Percentiles rank a stretch among this genome's conserved stretches.
Conservation (phyloP, 345 rosid species). For the Adansonia digitata region DNA sequence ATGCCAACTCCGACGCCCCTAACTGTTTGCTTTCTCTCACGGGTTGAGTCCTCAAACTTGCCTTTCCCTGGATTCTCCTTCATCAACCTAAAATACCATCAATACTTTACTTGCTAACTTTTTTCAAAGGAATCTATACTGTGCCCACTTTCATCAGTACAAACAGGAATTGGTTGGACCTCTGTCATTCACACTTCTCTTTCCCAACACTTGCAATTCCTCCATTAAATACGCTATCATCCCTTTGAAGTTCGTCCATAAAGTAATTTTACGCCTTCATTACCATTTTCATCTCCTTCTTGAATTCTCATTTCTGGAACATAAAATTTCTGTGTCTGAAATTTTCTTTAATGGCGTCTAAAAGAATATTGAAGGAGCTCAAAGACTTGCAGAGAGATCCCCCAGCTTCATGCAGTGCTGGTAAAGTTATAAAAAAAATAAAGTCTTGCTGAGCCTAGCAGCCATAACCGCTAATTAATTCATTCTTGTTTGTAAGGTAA, state of each 20-base stretch:
- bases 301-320: background rate
- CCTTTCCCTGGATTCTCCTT: too few relatives aligned
- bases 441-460: background rate
- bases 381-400: conserved; percentile 71
- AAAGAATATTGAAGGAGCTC: conserved; percentile 58
- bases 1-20: background rate
- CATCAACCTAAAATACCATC: background rate
- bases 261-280: background rate
- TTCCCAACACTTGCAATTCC: conserved; percentile 12
- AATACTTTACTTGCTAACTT: conserved; percentile 6
- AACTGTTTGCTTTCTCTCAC: too few relatives aligned
- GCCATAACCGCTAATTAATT: background rate
- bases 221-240: conserved; percentile 25
- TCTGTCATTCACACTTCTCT: conserved; percentile 12
- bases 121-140: conserved; percentile 37
- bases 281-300: background rate
- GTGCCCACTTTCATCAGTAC: conserved; percentile 31
- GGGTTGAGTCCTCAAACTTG: too few relatives aligned
- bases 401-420: conserved; percentile 71
- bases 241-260: background rate
- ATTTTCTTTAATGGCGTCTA: conserved; percentile 40
- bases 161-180: conserved; percentile 16
- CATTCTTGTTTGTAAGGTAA: background rate
- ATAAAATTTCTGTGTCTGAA: background rate
- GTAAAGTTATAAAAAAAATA: conserved; percentile 14